Base-by-base conservation (phyloP, 495 filamentous ascomycete genomes). In the Chaetomidium leptoderma region DNA sequence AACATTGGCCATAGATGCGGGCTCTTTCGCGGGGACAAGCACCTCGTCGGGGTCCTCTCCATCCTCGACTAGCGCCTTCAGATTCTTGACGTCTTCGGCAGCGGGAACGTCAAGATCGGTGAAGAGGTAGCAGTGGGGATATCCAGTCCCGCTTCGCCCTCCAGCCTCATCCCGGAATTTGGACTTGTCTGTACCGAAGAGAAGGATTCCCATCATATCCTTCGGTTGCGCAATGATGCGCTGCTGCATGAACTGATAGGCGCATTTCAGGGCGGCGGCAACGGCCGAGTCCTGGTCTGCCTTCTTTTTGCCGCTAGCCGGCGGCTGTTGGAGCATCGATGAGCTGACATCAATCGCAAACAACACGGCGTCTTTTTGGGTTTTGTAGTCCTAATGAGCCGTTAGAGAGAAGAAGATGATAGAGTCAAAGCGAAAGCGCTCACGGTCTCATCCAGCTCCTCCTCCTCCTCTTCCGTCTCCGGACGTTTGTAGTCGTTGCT, bases 161-260 rank as follows among this genome's bases (percentile, higher is more conserved):
- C 81, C 76, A 40, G 83, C 80, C 45, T 87, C 83, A 53, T 87
- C 88, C 19, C 83, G 81, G 64, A 95, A 92, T 63, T 88, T 92
- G 17, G 91, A 88, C 67, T 89, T 81, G 68, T 95, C 78, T 0
- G 92, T 97, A 13, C 91, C 91, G 60, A 93, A 97, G 8, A 99
- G 81, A n/a, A 99, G 69, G 9, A 99, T 86, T 4, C 92, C 92
- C 77, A 99, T 96, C 92, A 97, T 95, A 63, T 97, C 93, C 66
- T 86, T 90, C 0, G 95, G 95, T 60, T 92, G 92, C 3, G 91
- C 91, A 66, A 99, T 97, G 64, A 99, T 97, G 56, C 95, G 86
- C 72, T 96, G 92, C 73, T 97, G 92, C 87, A 97, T 96, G 53
- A 99, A 79, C 53, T 88, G 82, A 64, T 96, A 95, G 52, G 95